Base-by-base conservation (phyloP, 495 filamentous ascomycete species). In the Echria macrotheca region DNA sequence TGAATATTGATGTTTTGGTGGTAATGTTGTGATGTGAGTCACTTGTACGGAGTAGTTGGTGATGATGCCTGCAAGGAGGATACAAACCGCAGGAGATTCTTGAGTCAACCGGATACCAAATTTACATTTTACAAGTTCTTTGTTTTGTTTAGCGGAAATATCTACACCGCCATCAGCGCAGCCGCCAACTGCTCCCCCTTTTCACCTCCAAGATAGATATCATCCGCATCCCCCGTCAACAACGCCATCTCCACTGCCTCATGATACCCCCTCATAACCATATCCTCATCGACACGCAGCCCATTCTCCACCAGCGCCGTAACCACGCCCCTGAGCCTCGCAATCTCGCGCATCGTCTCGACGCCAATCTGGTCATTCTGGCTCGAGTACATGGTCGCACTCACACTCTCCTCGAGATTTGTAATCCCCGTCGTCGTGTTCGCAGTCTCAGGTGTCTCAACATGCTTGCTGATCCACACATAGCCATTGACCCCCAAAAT, bases 401-500 rank as follows among this genome's bases (percentile, higher is more conserved):
- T 78, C 31, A 83, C 81, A 55, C 74, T 80, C 69, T 96, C 93
- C 64, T 96, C 91, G 58, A 96, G 70, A 43, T 86, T 78, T 21
- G 85, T 94, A 53, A 95, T 87, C 10, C 59, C 80, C 23, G 63
- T 55, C 12, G 57, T 55, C 52, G 73, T 74, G 2, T 65, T 58
- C 26, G 64, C 74, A n/a, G n/a, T n/a, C 11, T 69, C 72, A 10
- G 72, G 74, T 4, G 70, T 70, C 33, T 82, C 75, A 1, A 80
- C 69, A 56, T 89, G 85, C 71, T 87, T 90, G 56, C 83, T 80
- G 54, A 98, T 89, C 85, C 87, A 96, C 45, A 97, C 87, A 58
- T 89, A 96, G 4, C 93, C 93, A 60, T 98, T 98, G 10, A 98
- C 91, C 0, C 93, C 93, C 4, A 97, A 71, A 24, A 95, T 75